Base-by-base conservation (phyloP, 2,329 filamentous ascomycete species). In the Ophiostoma populinum region DNA sequence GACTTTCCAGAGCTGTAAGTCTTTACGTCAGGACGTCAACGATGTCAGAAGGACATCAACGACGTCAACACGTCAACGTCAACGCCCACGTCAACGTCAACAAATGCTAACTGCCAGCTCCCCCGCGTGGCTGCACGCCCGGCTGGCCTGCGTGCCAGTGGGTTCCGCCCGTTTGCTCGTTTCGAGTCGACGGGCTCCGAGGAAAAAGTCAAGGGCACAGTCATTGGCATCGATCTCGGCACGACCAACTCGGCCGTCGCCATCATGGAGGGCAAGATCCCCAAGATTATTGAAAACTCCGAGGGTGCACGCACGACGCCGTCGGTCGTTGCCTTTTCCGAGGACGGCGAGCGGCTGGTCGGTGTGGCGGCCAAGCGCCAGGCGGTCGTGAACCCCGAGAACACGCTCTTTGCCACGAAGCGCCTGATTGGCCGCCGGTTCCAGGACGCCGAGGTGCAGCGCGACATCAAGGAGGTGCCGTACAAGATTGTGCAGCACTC, bases 401-500 rank as follows among this genome's bases (percentile, higher is more conserved):
- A 94, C 70, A 95, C 87, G 39, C 75, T 95, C 40, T 95, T 94
- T 59, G 87, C 86, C 58, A 94, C 87, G 47, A 95, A 95, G 77
- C 83, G 87, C 73, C 75, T 95, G 57, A 94, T 95, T 59, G 87
- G 87, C 54, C 82, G 87, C 58, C 94, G 94, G 69, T 95, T 87
- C 70, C 83, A 72, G 57, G 87, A 95, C 51, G 56, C 67, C 46
- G 87, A 95, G 69, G 83, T 92, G 40, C 87, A 95, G 70, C 80
- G 85, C 52, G 87, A 95, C 55, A 81, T 95, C 56, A 85, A 92
- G 66, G 82, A 94, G 63, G 86, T 95, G 10, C 87, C 87, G 41
- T 95, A 93, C 74, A 94, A 93, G 75, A 94, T 95, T 49, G 78
- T 93, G 40, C 85, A 93, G 65, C 87, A 94, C 74, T 75, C 65